Percentiles rank a stretch among this genome's conserved stretches.
phyloP scores from a whole-genome alignment of 371 early-diverging fungal species.

The Capillidium heterosporum region DNA sequence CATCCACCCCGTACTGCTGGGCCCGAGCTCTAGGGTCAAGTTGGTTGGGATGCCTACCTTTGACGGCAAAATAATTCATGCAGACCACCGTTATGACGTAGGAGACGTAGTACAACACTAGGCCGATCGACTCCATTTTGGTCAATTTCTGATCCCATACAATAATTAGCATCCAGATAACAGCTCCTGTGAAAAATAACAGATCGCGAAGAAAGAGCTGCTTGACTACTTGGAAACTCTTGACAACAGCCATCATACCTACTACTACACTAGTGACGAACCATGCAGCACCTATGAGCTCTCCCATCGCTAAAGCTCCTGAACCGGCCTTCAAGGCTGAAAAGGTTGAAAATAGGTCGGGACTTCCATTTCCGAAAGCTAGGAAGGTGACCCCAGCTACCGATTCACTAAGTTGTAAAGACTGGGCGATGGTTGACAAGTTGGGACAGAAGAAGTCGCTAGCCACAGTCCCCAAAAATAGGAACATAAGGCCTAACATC shows the following conservation, averaged over 20 bases:
- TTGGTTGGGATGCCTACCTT: slow-evolving; percentile 11
- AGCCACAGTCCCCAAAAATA: slow-evolving; percentile 47
- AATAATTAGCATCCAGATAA: slow-evolving; percentile 31
- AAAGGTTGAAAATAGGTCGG: slow-evolving; percentile 63
- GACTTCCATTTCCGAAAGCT: slow-evolving; percentile 78
- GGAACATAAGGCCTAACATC: slow-evolving; percentile 35
- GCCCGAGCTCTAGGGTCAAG: too few species aligned
- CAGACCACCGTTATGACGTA: slow-evolving; percentile 38
- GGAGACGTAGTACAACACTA: slow-evolving; percentile 27
- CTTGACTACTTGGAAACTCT: slow-evolving; percentile 38
- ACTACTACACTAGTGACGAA: slow-evolving; percentile 58
- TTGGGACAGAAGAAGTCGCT: slow-evolving; percentile 59
- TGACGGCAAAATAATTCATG: slow-evolving; percentile 26
- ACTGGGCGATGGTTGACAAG: slow-evolving; percentile 39
- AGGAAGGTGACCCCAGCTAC: slow-evolving; percentile 72
- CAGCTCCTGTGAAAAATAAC: slow-evolving; percentile 42
- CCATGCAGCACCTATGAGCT: slow-evolving; percentile 58
- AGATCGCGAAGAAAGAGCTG: slow-evolving; percentile 52
- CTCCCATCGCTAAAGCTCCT: slow-evolving; percentile 61
- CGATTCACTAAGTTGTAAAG: slow-evolving; percentile 31
- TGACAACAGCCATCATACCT: slow-evolving; percentile 53
- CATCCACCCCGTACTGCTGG: too few species aligned
- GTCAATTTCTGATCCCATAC: slow-evolving; percentile 37
- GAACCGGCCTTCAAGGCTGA: slow-evolving; percentile 51
- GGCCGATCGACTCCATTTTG: slow-evolving; percentile 31